Percentiles rank a stretch among this genome's conserved stretches.
These are phyloP conservation scores for Digitaria exilis DNA, from an alignment of 202 grass and related monocot species.

Conservation along the genomic window DNA sequence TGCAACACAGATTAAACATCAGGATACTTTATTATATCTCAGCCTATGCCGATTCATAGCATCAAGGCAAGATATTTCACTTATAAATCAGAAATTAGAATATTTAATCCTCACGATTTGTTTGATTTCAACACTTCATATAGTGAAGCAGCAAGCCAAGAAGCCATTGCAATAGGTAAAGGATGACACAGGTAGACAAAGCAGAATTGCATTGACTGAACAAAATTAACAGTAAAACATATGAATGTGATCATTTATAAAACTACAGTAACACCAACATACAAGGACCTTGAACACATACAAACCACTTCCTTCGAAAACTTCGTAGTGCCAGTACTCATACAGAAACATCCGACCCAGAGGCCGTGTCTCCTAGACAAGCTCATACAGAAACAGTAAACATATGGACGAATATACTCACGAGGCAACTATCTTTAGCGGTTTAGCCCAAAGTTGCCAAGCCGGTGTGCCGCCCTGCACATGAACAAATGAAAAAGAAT, in stretches of 20 bases:
- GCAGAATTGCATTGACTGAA: background rate
- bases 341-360: background rate
- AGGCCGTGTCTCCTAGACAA: background rate
- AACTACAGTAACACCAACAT: background rate
- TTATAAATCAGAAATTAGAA: background rate
- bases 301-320: background rate
- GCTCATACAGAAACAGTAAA: background rate
- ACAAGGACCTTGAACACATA: background rate
- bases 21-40: background rate
- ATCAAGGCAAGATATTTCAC: background rate
- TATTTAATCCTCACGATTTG: too few species aligned
- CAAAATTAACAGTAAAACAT: background rate
- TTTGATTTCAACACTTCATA: background rate
- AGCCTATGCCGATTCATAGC: background rate
- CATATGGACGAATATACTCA: constrained; percentile 4
- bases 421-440: background rate
- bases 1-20: background rate
- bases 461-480: too few species aligned
- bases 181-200: background rate
- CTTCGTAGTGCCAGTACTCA: background rate
- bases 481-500: constrained; percentile 13
- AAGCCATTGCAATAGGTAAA: background rate
- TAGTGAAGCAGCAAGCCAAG: background rate
- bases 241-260: background rate
- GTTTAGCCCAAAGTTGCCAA: background rate